Evolutionary conservation across 2,329 filamentous ascomycete species (phyloP).

Genomic region (Fusarium lyarnte): DNA sequence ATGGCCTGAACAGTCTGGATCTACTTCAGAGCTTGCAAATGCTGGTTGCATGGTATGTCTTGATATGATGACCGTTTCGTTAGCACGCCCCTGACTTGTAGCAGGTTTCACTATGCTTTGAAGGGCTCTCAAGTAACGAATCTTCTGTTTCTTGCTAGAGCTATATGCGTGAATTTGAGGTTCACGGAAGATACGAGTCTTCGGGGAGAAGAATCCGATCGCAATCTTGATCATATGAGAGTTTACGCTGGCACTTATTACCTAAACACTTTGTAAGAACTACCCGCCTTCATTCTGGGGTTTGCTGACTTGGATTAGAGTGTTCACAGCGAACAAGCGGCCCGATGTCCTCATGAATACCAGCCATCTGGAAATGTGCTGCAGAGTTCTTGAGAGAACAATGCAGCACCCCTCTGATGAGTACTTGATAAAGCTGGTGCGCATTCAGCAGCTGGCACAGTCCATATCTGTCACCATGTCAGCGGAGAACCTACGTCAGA

Average conservation of each 20-base stretch:
- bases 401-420: slow-evolving; percentile 56
- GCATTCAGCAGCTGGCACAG: slow-evolving; percentile 59
- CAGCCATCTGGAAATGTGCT: slow-evolving; percentile 55
- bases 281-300: too few relatives aligned
- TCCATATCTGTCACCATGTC: slow-evolving; percentile 55
- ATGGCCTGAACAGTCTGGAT: slow-evolving; percentile 57
- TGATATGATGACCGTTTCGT: neutral
- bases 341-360: slow-evolving; percentile 60
- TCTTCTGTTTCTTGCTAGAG: slow-evolving; percentile 58
- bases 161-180: slow-evolving; percentile 56
- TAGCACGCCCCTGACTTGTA: slow-evolving; percentile 17
- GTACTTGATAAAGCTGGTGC: slow-evolving; percentile 57
- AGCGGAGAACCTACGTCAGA: slow-evolving; percentile 43
- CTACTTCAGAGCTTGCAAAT: slow-evolving; percentile 59
- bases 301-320: slow-evolving; percentile 38
- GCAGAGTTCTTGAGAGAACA: slow-evolving; percentile 52
- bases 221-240: slow-evolving; percentile 56
- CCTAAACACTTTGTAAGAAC: slow-evolving; percentile 57
- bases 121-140: slow-evolving; percentile 62
- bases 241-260: slow-evolving; percentile 62
- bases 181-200: slow-evolving; percentile 42
- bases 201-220: slow-evolving; percentile 33
- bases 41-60: slow-evolving; percentile 56
- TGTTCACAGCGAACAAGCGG: slow-evolving; percentile 58
- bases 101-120: slow-evolving; percentile 58